Base-by-base conservation (phyloP, 2,329 filamentous ascomycete species). In the Penicillium brevicompactum region DNA sequence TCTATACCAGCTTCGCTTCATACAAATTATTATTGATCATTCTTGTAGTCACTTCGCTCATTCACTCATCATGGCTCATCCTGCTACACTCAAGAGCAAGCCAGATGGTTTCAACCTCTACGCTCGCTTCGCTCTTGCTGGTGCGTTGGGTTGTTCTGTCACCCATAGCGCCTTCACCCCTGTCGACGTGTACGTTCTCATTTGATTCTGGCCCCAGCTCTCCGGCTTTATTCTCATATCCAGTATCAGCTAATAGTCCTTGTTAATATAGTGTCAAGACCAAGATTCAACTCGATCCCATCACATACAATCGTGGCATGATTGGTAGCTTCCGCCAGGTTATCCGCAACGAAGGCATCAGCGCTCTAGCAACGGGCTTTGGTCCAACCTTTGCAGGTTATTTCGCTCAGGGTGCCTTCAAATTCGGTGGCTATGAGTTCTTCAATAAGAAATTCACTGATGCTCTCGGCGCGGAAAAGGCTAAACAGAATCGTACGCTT, bases 361-460 rank as follows among this genome's bases (percentile, higher is more conserved):
- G 90, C 34, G 92, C 92, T 43, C 87, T 96, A 71, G 91, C 91
- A 76, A 94, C 91, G 13, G 92, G 92, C 42, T 95, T 91, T 90
- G 80, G 87, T 30, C 92, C 92, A 21, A 96, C 92, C 0, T 85
- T 96, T 61, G 83, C 92, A 61, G 91, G 91, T 21, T 95, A 96
- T 79, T 81, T 78, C 44, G 78, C 88, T 48, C 92, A 96, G 81
- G 92, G 92, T 54, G 89, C 90, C 9, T 91, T 94, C 84, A 95
- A 95, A 82, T 94, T 94, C 78, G 91, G 91, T 77, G 91, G 91
- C 76, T 96, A 96, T 79, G 91, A 96, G 81, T 88, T 95, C 81
- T 95, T 96, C 89, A 95, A 96, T 88, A 85, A 92, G 82, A 89
- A 93, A 80, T 85, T 82, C 74, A 94, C 95, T 78, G 88, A 91